Base-by-base conservation (phyloP, 768 basidiomycete genomes). In the Russula emetica region DNA sequence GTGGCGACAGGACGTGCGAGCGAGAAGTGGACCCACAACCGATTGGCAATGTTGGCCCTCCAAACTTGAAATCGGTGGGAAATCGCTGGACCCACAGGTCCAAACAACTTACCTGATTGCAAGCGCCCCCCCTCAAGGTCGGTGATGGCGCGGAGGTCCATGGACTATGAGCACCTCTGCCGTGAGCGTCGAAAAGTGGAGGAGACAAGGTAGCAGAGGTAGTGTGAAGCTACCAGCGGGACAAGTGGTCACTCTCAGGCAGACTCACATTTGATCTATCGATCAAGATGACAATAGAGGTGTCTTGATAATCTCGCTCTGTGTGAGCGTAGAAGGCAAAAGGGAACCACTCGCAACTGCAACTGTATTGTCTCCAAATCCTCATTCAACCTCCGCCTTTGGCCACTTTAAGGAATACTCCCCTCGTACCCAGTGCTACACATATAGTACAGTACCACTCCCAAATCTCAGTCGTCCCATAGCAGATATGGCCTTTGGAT, bases 401-500 rank as follows among this genome's bases (percentile, higher is more conserved):
- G 26, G 42, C 53, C 13, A 20, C 52, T 22, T 53, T 47, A 22
- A 47, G 45, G 22, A 47, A 47, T 47, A 47, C 45, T 13, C 22
- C 10, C 42, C n/a, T 34, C 32, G 32, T 32, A 7, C 32, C 1
- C 34, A 44, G 18, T 7, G 47, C 47, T 49, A 51, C 50, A 51
- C 16, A 28, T 16, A 8, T 2, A 2, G 11, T 51, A 30, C 50
- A 0, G 13, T 34, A 5, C 26, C 18, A 44, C 42, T 14, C 45
- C 3, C 30, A 24, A 2, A 54, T 54, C 45, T 76, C 67, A 79
- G 28, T 74, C 75, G 16, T 70, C 74, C 56, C 11, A 4, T 59
- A 90, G 76, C 28, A 92, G 70, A 55, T 79, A 74, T 11, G 84
- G 82, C 58, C 87, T 75, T 32, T 78, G 76, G 8, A 79, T 72